Percentiles rank a stretch among this genome's conserved stretches.
Evolutionary conservation across 225 moss, liverwort and hornwort genomes (phyloP).

Genomic region (Sphagnum contortum): DNA sequence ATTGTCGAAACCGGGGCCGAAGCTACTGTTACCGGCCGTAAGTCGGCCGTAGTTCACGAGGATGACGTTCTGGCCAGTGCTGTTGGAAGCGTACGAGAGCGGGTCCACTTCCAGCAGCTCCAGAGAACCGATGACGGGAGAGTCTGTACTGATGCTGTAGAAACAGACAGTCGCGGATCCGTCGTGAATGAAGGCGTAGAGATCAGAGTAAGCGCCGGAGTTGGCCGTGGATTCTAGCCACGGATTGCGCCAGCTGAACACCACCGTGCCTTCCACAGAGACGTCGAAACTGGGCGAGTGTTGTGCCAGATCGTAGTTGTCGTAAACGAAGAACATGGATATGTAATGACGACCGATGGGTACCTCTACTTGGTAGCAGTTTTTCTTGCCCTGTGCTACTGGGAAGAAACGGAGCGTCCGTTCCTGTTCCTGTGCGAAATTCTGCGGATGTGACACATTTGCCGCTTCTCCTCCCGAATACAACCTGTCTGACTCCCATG

Average conservation of each 20-base stretch:
- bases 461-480: constrained; percentile 59
- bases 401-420: constrained; percentile 78
- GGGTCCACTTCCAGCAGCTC: constrained; percentile 72
- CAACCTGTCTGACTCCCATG: constrained; percentile 71
- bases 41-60: constrained; percentile 73
- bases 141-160: constrained; percentile 75
- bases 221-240: constrained; percentile 36
- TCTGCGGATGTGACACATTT: constrained; percentile 34
- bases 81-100: constrained; percentile 34
- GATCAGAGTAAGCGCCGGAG: constrained; percentile 67
- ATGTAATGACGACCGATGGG: constrained; percentile 70
- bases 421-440: constrained; percentile 48
- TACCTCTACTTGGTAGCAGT: constrained; percentile 79
- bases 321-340: constrained; percentile 89
- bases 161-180: constrained; percentile 70
- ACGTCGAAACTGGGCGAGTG: constrained; percentile 83
- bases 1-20: constrained; percentile 81
- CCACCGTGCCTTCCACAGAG: constrained; percentile 83
- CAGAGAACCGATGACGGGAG: constrained; percentile 68
- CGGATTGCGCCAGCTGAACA: constrained; percentile 76
- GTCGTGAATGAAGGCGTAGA: constrained; percentile 68
- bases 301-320: constrained; percentile 69
- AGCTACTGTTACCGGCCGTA: constrained; percentile 48
- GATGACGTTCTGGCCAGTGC: constrained; percentile 65
- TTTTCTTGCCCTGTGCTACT: constrained; percentile 68